phyloP scores from a whole-genome alignment of 345 rosid genomes.

The Erodium maritimum region DNA sequence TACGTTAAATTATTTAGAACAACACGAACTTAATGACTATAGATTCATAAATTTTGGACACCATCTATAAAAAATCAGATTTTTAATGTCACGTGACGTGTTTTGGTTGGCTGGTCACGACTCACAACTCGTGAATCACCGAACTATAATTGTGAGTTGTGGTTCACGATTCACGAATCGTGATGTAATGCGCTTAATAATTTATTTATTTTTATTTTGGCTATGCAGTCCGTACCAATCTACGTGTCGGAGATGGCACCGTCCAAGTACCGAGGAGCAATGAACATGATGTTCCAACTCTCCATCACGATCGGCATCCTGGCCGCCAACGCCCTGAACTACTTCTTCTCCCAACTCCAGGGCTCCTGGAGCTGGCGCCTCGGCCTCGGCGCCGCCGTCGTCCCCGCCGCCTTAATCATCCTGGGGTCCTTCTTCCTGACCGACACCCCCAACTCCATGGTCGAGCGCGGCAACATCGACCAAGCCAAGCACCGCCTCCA shows the following conservation, averaged over 20 bases:
- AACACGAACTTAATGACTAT: too few species aligned
- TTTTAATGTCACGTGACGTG: too few species aligned
- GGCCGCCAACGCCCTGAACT: slow-evolving; percentile 21
- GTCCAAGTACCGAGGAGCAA: slow-evolving; percentile 15
- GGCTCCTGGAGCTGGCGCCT: slow-evolving; percentile 21
- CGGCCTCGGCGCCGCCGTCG: slow-evolving; percentile 22
- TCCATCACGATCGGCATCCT: slow-evolving; percentile 25
- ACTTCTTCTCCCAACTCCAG: slow-evolving; percentile 7
- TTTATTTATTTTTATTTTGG: background rate
- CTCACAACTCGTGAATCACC: too few species aligned
- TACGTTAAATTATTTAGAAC: too few species aligned
- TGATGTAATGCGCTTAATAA: background rate
- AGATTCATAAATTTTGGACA: too few species aligned
- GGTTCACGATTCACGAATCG: too few species aligned
- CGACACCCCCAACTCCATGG: slow-evolving; percentile 28
- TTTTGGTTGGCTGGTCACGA: too few species aligned
- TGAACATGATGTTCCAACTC: slow-evolving; percentile 21
- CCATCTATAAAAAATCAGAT: too few species aligned
- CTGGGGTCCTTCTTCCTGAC: slow-evolving; percentile 13
- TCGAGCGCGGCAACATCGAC: slow-evolving; percentile 17
- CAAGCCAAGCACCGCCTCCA: slow-evolving; percentile 17
- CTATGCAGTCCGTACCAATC: slow-evolving; percentile 23
- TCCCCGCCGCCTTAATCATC: slow-evolving; percentile 17
- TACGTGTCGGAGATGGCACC: slow-evolving; percentile 33
- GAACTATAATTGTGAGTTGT: too few species aligned